Evolutionary conservation across 495 filamentous ascomycete species (phyloP).

Genomic region (Hypomontagnella submonticulosa): DNA sequence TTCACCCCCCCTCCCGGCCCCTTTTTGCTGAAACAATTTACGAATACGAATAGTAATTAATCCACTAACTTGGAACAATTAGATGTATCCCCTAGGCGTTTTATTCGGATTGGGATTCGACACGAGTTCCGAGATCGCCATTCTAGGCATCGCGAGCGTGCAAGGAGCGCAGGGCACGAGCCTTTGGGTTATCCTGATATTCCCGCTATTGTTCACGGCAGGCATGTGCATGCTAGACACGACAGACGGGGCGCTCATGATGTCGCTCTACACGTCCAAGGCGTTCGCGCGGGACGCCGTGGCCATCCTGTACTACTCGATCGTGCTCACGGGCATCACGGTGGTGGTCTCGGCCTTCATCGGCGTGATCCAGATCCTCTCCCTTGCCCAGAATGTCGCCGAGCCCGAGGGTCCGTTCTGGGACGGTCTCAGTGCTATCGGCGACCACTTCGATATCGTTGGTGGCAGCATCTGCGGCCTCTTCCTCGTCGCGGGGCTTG

Average conservation of each 20-base stretch:
- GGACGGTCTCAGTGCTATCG: constrained; percentile 80
- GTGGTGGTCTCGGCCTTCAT: constrained; percentile 89
- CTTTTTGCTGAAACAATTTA: constrained; percentile 3
- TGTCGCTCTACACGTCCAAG: constrained; percentile 87
- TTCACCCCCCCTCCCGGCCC: background rate
- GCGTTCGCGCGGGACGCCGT: constrained; percentile 78
- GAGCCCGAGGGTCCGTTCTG: constrained; percentile 81
- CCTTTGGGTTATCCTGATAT: constrained; percentile 95
- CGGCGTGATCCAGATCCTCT: constrained; percentile 85
- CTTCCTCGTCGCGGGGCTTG: constrained; percentile 78
- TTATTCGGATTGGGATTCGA: constrained; percentile 96
- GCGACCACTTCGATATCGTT: constrained; percentile 87
- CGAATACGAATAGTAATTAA: background rate
- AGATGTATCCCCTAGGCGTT: constrained; percentile 90
- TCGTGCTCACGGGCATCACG: constrained; percentile 86
- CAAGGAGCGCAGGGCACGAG: constrained; percentile 85
- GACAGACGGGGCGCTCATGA: constrained; percentile 93
- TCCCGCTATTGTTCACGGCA: constrained; percentile 89
- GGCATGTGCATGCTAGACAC: constrained; percentile 95
- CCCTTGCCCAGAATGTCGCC: constrained; percentile 77
- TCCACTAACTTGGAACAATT: background rate
- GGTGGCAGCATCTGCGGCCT: constrained; percentile 85
- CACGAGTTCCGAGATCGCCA: constrained; percentile 91
- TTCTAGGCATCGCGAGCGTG: constrained; percentile 89
- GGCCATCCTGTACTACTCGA: constrained; percentile 93